Evolutionary conservation across 2,329 filamentous ascomycete genomes (phyloP), one percentile per base, ranked within the genome.

Genomic region (Calonectria hawksworthii): DNA sequence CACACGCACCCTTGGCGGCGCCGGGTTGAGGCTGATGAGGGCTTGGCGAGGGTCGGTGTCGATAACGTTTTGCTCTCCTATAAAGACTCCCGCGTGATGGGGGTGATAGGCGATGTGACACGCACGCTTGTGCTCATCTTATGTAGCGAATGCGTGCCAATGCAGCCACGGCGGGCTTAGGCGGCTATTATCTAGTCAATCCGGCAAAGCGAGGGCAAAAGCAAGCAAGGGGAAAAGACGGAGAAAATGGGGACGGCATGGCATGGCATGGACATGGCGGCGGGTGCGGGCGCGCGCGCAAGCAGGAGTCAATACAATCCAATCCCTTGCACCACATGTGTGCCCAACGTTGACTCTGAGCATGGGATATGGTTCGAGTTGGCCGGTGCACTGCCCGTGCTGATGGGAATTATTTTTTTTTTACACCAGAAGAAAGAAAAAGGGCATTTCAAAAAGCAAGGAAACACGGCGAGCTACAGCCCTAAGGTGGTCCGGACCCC

Each of bases 21-120:
- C 70, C 71, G 74, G 75, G 75, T 72, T 74, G 75, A 72, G 78
- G 75, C 77, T 78, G 76, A 75, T 70, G 75, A 61, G 41, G 50
- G 41, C 75, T 77, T 77, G 74, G 75, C 70, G 64, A 44, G 64
- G 66, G 44, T 67, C 50, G 69, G 72, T 67, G 72, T 72, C 74
- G 69, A 67, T 74, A 65, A 65, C 38, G 38, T 65, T 65, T 54
- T 65, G 38, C 41, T 18, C 61, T 41, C 21, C 41, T 47, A 65
- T 50, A 28, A 65, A 16, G 61, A 47, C 61, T 41, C n/a, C 56
- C 52, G 21, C 51, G 16, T 54, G 51, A 54, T 28, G 16, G 51
- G 13, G 6, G 16, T 30, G 30, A 50, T 59, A 59, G 44, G 61
- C 34, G 34, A 51, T 47, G 36, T 65, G 38, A 65, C 23, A 30